Evolutionary conservation across 805 yeast species (phyloP).

Genomic region (Myxozyma neglecta): DNA sequence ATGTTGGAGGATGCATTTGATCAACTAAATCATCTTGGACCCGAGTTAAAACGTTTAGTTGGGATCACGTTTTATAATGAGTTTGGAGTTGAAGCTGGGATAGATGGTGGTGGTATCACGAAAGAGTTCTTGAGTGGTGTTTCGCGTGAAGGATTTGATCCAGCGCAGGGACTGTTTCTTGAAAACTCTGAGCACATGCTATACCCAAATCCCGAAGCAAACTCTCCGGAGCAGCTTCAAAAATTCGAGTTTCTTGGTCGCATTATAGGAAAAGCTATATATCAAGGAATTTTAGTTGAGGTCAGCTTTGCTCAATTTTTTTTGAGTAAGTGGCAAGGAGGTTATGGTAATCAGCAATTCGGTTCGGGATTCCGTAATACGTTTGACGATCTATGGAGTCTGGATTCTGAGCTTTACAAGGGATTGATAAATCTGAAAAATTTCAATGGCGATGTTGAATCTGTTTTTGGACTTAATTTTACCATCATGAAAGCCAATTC

Average conservation of each 20-base stretch:
- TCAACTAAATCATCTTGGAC: constrained; percentile 55
- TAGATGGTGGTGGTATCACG: constrained; percentile 96
- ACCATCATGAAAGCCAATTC: constrained; percentile 44
- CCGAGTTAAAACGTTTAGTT: constrained; percentile 57
- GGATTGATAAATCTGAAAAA: constrained; percentile 62
- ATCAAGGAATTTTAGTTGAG: constrained; percentile 78
- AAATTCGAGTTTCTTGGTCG: constrained; percentile 68
- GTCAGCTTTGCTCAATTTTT: constrained; percentile 85
- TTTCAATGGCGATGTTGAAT: constrained; percentile 56
- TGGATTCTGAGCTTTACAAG: constrained; percentile 66
- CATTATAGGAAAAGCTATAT: constrained; percentile 84
- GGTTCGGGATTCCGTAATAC: constrained; percentile 46
- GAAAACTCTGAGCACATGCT: constrained; percentile 57
- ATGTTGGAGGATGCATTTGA: constrained; percentile 74
- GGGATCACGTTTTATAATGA: constrained; percentile 68
- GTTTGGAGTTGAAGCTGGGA: constrained; percentile 82
- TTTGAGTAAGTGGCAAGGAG: constrained; percentile 58
- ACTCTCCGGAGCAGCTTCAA: constrained; percentile 38
- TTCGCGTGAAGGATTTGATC: constrained; percentile 63
- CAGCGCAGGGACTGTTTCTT: constrained; percentile 44
- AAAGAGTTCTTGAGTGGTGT: constrained; percentile 83
- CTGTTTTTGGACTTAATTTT: constrained; percentile 62
- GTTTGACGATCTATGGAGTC: constrained; percentile 72
- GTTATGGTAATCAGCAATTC: constrained; percentile 11
- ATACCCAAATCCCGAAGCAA: constrained; percentile 64